A percentile compares a stretch with the other conserved stretches of the same genome.
phyloP scores from a whole-genome alignment of 148 eudicot species.

The Pouteria glomerata region DNA sequence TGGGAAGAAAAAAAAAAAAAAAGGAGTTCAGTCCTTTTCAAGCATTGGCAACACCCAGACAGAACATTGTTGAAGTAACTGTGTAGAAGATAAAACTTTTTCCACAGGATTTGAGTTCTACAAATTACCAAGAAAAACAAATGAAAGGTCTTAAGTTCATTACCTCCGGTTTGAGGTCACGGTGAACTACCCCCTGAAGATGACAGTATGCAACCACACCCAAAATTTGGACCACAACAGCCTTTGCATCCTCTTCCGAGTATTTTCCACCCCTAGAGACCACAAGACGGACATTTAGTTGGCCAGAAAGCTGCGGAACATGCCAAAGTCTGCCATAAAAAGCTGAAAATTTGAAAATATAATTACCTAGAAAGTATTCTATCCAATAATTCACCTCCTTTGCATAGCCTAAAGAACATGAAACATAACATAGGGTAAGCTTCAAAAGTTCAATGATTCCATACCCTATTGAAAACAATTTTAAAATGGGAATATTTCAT shows the following conservation, averaged over 20 bases:
- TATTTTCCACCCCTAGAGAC: conserved; percentile 83
- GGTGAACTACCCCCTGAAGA: conserved; percentile 96
- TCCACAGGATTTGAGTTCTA: not conserved
- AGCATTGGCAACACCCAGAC: not conserved
- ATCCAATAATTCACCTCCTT: conserved; percentile 90
- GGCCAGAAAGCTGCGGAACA: not conserved
- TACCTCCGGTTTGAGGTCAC: conserved; percentile 99
- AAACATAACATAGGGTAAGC: conserved; percentile 7
- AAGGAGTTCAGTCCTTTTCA: not conserved
- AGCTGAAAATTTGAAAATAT: not conserved
- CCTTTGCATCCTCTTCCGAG: conserved; percentile 91
- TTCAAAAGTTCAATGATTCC: not conserved
- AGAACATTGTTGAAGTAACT: not conserved
- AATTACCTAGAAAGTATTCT: conserved; percentile 75
- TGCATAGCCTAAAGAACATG: conserved; percentile 63
- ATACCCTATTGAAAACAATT: not conserved
- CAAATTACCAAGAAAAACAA: not conserved
- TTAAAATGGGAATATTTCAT: not conserved
- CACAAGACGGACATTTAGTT: conserved; percentile 2
- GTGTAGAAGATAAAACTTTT: not conserved
- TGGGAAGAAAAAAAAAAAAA: not conserved
- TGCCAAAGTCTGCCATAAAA: not conserved
- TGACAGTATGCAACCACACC: conserved; percentile 86
- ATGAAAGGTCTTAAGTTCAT: not conserved
- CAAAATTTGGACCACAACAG: conserved; percentile 82